Evolutionary conservation across 2,329 filamentous ascomycete genomes (phyloP), one percentile per base, ranked within the genome.

Genomic region (Stachybotrys echinatus): DNA sequence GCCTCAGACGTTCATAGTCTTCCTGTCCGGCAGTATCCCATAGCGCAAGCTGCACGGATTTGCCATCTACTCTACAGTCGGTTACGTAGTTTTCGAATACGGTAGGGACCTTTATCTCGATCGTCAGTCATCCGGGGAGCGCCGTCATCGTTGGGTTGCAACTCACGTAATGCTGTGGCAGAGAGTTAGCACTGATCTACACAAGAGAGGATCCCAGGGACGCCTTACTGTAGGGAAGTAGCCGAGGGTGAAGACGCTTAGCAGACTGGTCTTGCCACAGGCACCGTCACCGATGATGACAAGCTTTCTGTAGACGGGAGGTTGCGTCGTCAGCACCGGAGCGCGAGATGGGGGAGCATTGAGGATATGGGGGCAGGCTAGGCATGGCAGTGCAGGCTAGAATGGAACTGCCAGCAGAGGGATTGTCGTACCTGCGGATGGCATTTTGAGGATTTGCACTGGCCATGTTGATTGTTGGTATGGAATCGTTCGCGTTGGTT

Each of bases 21-120:
- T 99, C 94, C 71, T 99, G 94, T 53, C 94, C 94, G 47, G 94
- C 94, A n/a, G 94, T 99, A 84, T 99, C 94, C 94, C 94, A 99
- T 61, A 99, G 76, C 47, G 94, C 94, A 55, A 99, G 80, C 74
- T 99, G 94, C 38, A 99, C 94, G n/a, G 90, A 96, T 69, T 96
- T 96, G 64, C 94, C 94, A 67, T 99, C 94, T 53, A 99, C 94
- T 74, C 92, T 83, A 72, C 94, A 99, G 74, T 99, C 94, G 60
- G 94, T 99, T 57, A 99, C 94, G 65, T 99, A 99, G 74, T 99
- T 99, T 68, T 99, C 94, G 71, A 99, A 99, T 37, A 99, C 94
- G 44, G 94, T 99, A 2, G 94, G 94, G 47, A 96, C 92, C 86
- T 69, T 23, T 40, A 50, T 53, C 23, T 34, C 48, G 19, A 45